Conservation (phyloP, 1,284 basidiomycete genomes). For the Laetiporus sulphureus region DNA sequence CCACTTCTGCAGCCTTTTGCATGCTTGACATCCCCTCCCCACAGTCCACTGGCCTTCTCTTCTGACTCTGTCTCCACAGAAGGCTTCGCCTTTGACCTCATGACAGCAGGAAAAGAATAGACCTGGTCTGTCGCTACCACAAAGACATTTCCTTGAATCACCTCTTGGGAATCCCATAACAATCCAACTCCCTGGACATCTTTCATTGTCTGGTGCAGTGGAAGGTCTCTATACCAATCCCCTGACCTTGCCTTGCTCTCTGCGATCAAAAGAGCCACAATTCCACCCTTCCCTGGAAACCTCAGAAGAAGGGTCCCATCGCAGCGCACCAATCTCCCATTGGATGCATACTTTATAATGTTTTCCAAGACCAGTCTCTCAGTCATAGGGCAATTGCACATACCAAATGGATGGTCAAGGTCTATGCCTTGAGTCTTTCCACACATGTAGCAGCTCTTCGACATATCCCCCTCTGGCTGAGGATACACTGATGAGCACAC, state of each 20-base stretch:
- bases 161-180: no score
- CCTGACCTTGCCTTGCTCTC: background rate
- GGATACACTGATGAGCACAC: no score
- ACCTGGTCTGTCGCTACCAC: no score
- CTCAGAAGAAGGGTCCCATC: background rate
- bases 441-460: conserved; percentile 4
- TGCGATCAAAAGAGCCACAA: no score
- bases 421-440: background rate
- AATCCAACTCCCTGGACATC: background rate
- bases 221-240: background rate
- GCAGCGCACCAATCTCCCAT: background rate
- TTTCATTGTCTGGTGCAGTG: background rate
- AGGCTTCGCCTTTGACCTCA: no score
- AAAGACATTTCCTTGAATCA: no score
- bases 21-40: background rate
- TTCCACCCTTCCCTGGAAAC: no score
- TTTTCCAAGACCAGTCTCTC: background rate
- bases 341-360: background rate
- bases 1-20: background rate
- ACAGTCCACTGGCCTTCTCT: no score
- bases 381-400: conserved; percentile 1
- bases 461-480: no score
- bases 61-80: no score
- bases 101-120: no score
- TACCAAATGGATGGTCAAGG: background rate